Base-by-base conservation (phyloP, 2,329 filamentous ascomycete species). In the Ceratocystis colombiana region DNA sequence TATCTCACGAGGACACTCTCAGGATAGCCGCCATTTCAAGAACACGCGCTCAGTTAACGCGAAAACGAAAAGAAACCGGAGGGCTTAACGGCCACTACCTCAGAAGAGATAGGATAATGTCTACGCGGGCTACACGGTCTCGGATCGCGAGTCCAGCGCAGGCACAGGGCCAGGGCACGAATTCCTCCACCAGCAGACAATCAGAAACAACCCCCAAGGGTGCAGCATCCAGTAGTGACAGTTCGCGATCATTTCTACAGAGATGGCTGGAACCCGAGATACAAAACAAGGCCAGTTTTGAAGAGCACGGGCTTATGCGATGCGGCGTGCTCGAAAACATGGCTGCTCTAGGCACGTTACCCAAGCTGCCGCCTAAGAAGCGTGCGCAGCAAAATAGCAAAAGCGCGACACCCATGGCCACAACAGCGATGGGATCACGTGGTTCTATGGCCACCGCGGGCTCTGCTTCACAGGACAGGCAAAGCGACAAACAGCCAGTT, bases 301-400 rank as follows among this genome's bases (percentile, higher is more conserved):
- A 89, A 78, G 90, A 96, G 73, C 84, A 82, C 67, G 88, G 88
- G 57, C 81, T 94, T 70, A 79, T 87, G 71, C 81, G 87, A 62
- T 84, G 85, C 74, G 89, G 89, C 69, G 88, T 95, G 20, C 79
- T 95, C 67, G 87, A 89, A 75, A 87, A 87, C 71, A 96, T 96
- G 91, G 86, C 86, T 64, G 87, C 91, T 30, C 77, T 96, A 66
- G 91, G 91, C 50, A 82, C 85, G 65, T 79, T 86, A 70, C 91
- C 91, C 12, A 84, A 83, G 75, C 81, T 80, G 25, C 63, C 66
- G 3, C 30, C 25, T 20, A 68, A 68, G 66, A 65, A 65, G 63
- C 66, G 63, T 28, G 57, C 63, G 22, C 48, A 62, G 44, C 28
- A 46, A 15, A 57, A 45, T 5, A 46, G 41, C 41, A 45, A 28